phyloP scores from a whole-genome alignment of 805 yeast genomes.

The Hanseniaspora guilliermondii region DNA sequence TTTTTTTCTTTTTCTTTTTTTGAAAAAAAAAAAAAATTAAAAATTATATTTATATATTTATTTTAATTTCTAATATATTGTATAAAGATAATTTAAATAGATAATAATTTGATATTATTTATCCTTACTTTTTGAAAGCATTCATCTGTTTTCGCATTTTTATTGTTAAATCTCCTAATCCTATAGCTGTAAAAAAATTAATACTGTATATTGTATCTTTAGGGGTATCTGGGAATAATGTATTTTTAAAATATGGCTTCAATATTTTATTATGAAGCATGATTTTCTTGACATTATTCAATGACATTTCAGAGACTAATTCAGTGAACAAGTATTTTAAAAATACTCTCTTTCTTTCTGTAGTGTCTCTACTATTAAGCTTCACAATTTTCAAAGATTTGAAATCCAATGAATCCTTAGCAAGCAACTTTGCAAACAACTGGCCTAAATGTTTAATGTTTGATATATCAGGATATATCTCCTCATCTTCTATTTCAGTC shows the following conservation, averaged over 20 bases:
- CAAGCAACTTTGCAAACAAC: conserved; percentile 74
- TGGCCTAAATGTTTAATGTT: conserved; percentile 68
- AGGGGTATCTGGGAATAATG: conserved; percentile 47
- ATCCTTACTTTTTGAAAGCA: conserved; percentile 19
- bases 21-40: too few relatives aligned
- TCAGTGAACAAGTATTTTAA: conserved; percentile 72
- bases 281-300: conserved; percentile 31
- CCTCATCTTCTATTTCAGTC: conserved; percentile 47
- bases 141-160: conserved; percentile 52
- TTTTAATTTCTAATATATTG: too few relatives aligned
- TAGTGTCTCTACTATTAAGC: conserved; percentile 60
- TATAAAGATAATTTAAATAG: too few relatives aligned
- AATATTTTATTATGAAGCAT: conserved; percentile 43
- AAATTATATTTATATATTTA: too few relatives aligned
- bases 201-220: conserved; percentile 57
- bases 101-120: too few relatives aligned
- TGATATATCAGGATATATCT: conserved; percentile 34
- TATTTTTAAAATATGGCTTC: conserved; percentile 37
- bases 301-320: conserved; percentile 62
- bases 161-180: conserved; percentile 72
- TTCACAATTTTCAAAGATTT: conserved; percentile 41
- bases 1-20: neutral
- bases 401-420: conserved; percentile 58
- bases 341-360: conserved; percentile 68
- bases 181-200: conserved; percentile 87